Evolutionary conservation across 345 rosid species (phyloP).

Genomic region (Brassica carinata): DNA sequence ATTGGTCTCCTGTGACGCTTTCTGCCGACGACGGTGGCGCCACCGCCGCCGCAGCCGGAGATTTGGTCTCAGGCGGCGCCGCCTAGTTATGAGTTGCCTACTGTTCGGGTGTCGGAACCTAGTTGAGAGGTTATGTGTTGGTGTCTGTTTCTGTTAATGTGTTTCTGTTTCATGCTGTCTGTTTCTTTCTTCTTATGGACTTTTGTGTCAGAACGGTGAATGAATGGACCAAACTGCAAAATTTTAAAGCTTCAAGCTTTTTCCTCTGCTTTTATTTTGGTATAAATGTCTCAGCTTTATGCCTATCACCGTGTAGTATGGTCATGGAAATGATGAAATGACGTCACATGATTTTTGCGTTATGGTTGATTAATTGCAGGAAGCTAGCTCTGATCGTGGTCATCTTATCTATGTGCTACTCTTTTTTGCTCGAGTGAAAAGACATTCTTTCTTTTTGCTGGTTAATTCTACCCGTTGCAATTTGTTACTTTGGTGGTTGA

Average conservation of each 20-base stretch:
- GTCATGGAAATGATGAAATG: not conserved
- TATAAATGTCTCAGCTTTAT: constrained; percentile 16
- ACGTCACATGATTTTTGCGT: not conserved
- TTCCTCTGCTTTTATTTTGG: constrained; percentile 6
- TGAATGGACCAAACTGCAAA: not conserved
- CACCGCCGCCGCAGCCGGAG: constrained; percentile 21
- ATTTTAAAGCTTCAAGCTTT: constrained; percentile 1
- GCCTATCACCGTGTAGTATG: not conserved
- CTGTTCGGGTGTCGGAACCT: constrained; percentile 1
- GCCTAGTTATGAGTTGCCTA: constrained; percentile 22
- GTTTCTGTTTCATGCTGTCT: not conserved
- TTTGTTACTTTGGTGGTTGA: not conserved
- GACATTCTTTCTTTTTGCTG: not conserved
- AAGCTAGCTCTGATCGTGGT: not conserved
- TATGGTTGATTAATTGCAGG: not conserved
- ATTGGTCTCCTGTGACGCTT: constrained; percentile 52
- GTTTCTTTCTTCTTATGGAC: not conserved
- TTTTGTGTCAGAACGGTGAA: not conserved
- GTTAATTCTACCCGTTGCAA: not conserved
- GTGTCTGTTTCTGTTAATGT: constrained; percentile 21
- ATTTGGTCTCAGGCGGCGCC: constrained; percentile 27
- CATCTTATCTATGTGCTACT: not conserved
- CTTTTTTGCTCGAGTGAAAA: not conserved
- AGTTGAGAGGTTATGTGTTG: constrained; percentile 13
- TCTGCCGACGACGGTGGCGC: constrained; percentile 33